A percentile compares a stretch with the other conserved stretches of the same genome.
Conservation (phyloP, 306 rosid genomes). For the Pachyrhizus erosus region DNA sequence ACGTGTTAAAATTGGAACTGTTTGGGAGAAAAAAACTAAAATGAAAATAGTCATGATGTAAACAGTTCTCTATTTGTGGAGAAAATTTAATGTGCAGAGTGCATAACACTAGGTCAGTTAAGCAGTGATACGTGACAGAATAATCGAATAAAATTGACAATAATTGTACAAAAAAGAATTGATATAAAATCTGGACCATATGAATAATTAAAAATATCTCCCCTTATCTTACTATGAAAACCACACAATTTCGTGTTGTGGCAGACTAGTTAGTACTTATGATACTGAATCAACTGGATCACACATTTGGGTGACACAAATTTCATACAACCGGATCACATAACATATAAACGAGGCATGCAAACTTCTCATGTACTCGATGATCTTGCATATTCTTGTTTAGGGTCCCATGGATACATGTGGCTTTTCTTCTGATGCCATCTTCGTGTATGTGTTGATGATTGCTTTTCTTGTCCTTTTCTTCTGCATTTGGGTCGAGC, state of each 20-base stretch:
- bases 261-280: not conserved
- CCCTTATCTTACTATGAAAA: not conserved
- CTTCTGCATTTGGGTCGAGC: not conserved
- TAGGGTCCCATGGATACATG: not conserved
- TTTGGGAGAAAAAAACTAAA: not conserved
- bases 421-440: not conserved
- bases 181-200: not conserved
- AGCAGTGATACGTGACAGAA: not conserved
- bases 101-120: not conserved
- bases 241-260: not conserved
- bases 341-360: not conserved
- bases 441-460: not conserved
- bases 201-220: not conserved
- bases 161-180: too few species aligned
- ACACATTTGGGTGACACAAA: not conserved
- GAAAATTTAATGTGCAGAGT: not conserved
- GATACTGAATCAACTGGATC: not conserved
- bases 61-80: not conserved
- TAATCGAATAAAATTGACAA: not conserved
- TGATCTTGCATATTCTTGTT: not conserved
- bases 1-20: not conserved
- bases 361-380: not conserved
- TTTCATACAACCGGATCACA: not conserved
- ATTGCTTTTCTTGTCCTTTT: slow-evolving; percentile 18
- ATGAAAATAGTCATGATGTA: not conserved